phyloP scores from a whole-genome alignment of 495 filamentous ascomycete species.

The Hypomontagnella monticulosa region DNA sequence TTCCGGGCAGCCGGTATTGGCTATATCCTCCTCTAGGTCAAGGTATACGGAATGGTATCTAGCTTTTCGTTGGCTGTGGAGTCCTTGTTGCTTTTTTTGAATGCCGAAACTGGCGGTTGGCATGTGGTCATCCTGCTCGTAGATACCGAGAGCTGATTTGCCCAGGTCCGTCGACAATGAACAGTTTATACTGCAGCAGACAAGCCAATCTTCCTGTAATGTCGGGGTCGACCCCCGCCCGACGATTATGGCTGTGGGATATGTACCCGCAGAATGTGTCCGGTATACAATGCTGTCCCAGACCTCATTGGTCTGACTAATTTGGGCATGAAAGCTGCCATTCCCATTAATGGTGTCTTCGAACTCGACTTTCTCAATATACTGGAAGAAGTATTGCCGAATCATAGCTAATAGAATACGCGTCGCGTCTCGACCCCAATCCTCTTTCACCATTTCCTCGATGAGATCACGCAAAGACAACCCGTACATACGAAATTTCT shows the following conservation, averaged over 20 bases:
- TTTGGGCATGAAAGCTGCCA: neutral
- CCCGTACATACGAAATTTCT: neutral
- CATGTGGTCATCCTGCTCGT: neutral
- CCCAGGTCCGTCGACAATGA: neutral
- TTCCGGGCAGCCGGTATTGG: neutral
- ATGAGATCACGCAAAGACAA: neutral
- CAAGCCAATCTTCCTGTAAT: neutral
- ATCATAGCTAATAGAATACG: neutral
- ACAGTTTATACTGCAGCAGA: neutral
- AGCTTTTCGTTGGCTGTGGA: neutral
- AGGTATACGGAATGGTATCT: neutral
- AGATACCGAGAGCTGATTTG: neutral
- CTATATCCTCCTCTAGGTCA: neutral
- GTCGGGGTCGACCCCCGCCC: neutral
- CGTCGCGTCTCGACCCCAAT: neutral
- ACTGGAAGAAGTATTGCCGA: conserved; percentile 1
- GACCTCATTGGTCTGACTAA: neutral
- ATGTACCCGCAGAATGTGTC: neutral
- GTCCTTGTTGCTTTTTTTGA: neutral
- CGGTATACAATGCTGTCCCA: conserved; percentile 1
- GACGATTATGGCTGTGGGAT: neutral
- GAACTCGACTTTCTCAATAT: neutral
- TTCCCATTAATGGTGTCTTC: neutral
- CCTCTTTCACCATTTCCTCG: neutral
- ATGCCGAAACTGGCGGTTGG: neutral